A percentile compares a stretch with the other conserved stretches of the same genome.
Evolutionary conservation across 1,139 yeast species (phyloP).

Genomic region (Geotrichum macrosporum): DNA sequence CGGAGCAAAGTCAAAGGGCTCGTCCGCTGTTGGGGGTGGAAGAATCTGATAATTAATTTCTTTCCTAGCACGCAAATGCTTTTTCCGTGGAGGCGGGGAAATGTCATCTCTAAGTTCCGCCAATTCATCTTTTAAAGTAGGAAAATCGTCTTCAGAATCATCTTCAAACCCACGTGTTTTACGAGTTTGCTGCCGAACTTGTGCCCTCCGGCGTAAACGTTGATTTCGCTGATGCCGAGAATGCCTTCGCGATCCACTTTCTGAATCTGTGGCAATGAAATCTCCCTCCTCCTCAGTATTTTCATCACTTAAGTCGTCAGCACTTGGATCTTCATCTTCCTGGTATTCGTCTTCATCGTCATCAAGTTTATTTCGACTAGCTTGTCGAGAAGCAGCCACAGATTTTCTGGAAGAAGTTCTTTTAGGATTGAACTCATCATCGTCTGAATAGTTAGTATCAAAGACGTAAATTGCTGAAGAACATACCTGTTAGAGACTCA

Average conservation of each 20-base stretch:
- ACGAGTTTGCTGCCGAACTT: constrained; percentile 12
- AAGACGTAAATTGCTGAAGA: constrained; percentile 3
- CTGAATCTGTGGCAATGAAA: constrained; percentile 26
- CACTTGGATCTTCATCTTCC: constrained; percentile 24
- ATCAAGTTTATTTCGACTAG: constrained; percentile 22
- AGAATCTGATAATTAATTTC: constrained; percentile 80
- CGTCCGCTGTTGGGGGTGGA: constrained; percentile 60
- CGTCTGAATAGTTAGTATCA: not conserved
- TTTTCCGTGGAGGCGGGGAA: constrained; percentile 49
- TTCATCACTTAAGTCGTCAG: constrained; percentile 21
- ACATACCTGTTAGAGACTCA: too few species aligned
- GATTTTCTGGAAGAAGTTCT: constrained; percentile 21
- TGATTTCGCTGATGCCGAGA: constrained; percentile 37
- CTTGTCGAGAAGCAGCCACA: constrained; percentile 14
- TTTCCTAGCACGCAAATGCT: constrained; percentile 72
- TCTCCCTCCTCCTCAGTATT: constrained; percentile 17
- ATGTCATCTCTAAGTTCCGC: constrained; percentile 49
- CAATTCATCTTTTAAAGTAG: constrained; percentile 42
- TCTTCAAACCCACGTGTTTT: constrained; percentile 33
- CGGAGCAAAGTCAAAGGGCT: constrained; percentile 34
- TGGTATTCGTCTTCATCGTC: constrained; percentile 29
- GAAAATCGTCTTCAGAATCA: constrained; percentile 35
- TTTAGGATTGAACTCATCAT: constrained; percentile 17
- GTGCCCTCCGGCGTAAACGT: constrained; percentile 23
- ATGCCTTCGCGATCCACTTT: constrained; percentile 32